phyloP scores from a whole-genome alignment of 169 alveolate genomes.

The Plasmodium relictum region DNA sequence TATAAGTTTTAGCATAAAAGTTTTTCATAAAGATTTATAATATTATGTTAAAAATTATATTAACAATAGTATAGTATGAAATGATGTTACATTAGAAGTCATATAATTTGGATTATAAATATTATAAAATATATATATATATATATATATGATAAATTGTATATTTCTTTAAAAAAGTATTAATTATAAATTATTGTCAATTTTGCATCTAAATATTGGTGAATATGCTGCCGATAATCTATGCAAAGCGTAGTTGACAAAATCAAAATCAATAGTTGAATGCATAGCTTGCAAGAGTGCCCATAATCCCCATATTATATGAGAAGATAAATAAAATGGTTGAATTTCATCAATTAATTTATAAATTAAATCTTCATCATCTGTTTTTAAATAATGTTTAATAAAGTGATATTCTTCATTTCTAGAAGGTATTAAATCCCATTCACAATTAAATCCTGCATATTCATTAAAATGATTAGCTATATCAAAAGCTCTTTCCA shows the following conservation, averaged over 20 bases:
- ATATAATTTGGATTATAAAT: too few species aligned
- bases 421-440: constrained; percentile 77
- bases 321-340: constrained; percentile 84
- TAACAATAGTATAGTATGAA: too few species aligned
- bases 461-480: constrained; percentile 86
- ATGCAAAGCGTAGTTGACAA: constrained; percentile 77
- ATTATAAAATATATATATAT: background rate
- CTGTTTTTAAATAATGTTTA: constrained; percentile 64
- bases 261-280: constrained; percentile 81
- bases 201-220: constrained; percentile 36
- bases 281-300: constrained; percentile 80
- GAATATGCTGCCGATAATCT: constrained; percentile 72
- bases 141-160: background rate
- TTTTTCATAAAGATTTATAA: too few species aligned
- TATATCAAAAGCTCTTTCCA: constrained; percentile 88
- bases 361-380: constrained; percentile 47
- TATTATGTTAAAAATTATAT: too few species aligned
- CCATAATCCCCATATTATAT: constrained; percentile 86
- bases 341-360: constrained; percentile 78
- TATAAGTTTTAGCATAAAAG: too few species aligned
- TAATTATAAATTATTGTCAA: background rate
- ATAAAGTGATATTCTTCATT: constrained; percentile 79
- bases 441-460: constrained; percentile 81
- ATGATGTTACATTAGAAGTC: too few species aligned
- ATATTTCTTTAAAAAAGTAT: background rate